These are phyloP conservation scores for Trichodelitschia bisporula DNA, from an alignment of 495 filamentous ascomycete species.

Conservation along the genomic window DNA sequence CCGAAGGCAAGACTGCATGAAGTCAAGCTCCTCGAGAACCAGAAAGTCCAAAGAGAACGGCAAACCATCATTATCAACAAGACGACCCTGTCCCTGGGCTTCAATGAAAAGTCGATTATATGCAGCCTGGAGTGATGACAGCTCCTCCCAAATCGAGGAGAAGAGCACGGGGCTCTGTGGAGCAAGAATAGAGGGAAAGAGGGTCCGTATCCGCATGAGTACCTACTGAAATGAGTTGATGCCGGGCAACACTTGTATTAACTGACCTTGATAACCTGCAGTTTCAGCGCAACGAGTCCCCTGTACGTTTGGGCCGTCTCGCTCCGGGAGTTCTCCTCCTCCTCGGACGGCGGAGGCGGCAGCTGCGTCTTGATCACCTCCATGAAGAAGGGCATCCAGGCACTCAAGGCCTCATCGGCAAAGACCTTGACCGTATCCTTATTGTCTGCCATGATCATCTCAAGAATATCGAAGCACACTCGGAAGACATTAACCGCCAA, in stretches of 20 bases:
- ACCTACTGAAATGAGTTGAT: too few species aligned
- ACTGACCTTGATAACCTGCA: constrained; percentile 58
- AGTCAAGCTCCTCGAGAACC: constrained; percentile 77
- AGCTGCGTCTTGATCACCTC: constrained; percentile 44
- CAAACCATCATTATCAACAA: constrained; percentile 79
- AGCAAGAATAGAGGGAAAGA: constrained; percentile 61
- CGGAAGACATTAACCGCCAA: constrained; percentile 74
- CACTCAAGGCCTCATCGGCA: constrained; percentile 55
- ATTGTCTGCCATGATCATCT: constrained; percentile 85
- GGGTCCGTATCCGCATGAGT: constrained; percentile 61
- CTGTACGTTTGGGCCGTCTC: constrained; percentile 26
- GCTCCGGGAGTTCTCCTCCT: constrained; percentile 26
- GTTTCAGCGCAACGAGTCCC: constrained; percentile 61
- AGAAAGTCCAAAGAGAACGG: constrained; percentile 90
- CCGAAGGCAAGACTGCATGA: constrained; percentile 66
- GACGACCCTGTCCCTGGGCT: constrained; percentile 56
- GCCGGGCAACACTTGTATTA: too few species aligned
- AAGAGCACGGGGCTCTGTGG: constrained; percentile 61
- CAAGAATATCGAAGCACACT: constrained; percentile 77
- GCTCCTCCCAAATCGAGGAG: constrained; percentile 63
- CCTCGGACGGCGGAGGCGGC: constrained; percentile 32
- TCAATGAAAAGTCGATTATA: constrained; percentile 69
- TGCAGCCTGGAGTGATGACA: constrained; percentile 38
- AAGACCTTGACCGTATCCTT: constrained; percentile 64
- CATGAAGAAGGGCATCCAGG: constrained; percentile 73